Evolutionary conservation across 805 yeast genomes (phyloP), one percentile per base, ranked within the genome.

Genomic region (Metschnikowia henanensis): DNA sequence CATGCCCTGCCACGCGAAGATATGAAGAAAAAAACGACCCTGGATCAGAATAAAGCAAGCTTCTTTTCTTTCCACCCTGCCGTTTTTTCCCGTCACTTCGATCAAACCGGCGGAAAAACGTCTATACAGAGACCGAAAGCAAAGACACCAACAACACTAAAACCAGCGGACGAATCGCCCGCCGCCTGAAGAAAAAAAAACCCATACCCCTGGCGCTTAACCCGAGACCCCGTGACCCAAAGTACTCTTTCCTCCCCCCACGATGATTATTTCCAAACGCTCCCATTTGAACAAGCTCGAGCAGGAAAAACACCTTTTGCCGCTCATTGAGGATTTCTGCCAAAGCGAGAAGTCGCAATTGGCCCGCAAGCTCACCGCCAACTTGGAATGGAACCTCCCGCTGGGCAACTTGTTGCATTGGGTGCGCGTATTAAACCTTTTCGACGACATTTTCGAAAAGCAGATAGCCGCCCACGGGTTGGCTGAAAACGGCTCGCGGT

Each of bases 391-490:
- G 89, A 76, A 75, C 23, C 66, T 82, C 19, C 83, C 88, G 7
- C 71, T 80, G 47, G 87, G 85, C 29, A 85, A 87, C 53, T 63
- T 92, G 26, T 76, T 75, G 47, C 83, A 82, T 46, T 91, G 96
- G 94, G 77, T 87, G 22, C 76, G 84, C 0, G 80, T 87, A 1
- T 68, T 92, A 53, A 85, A 89, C 61, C 72, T 83, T 53, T 80
- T 91, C 57, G 97, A 91, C 59, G 74, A 70, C 10, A 73, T 87
- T 6, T 66, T 87, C 41, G 85, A 81, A 39, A 53, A 56, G 3
- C 66, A 76, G 18, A 75, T 85, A 13, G 64, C 64, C 6, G 79
- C 79, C 47, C 84, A 87, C 55, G 69, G 66, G 26, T 62, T 82
- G 41, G 73, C 68, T 28, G 70, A 70, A 12, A 75, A 74, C 16